Base-by-base conservation (phyloP, 371 early-diverging fungal species). In the Nosema bombycis region DNA sequence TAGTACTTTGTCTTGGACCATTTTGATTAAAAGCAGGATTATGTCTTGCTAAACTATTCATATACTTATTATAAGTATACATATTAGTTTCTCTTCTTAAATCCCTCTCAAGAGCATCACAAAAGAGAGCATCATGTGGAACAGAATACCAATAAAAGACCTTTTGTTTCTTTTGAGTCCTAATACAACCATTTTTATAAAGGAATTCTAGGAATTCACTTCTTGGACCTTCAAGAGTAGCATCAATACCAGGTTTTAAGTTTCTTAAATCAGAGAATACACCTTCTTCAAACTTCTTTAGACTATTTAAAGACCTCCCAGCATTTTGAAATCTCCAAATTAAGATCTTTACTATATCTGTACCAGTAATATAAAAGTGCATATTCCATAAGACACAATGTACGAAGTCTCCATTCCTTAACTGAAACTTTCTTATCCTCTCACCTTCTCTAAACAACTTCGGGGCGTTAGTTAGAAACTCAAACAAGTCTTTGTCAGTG, bases 221-320 rank as follows among this genome's bases (percentile, higher is more conserved):
- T 65, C 96, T 89, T 21, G 96, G 95, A 77, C 92, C 92, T 86
- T 98, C 98, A 34, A 98, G 88, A 1, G 91, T 89, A 36, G 96
- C 95, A 85, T 96, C 96, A 24, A 91, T 89, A 24, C 96, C 96
- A 14, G 96, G 96, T 87, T 97, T 97, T 60, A 99, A 87, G 81
- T 94, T 94, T 63, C 99, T 88, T 78, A 99, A 88, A 82, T 99
- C 99, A 63, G 86, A 86, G 84, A 99, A 98, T 21, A 99, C 91
- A 65, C 98, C 99, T 85, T 97, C 99, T 84, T 97, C 98, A 85
- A 98, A 97, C 88, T 98, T 98, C 83, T 96, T 96, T 75, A 92
- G 86, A 79, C 92, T 91, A 55, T 86, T 86, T 29, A 97, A 91
- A 14, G 91, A 92, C 24, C 98, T 72, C 87, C 67, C 92, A 90